phyloP scores from a whole-genome alignment of 495 filamentous ascomycete species.

The Xylaria scruposa region DNA sequence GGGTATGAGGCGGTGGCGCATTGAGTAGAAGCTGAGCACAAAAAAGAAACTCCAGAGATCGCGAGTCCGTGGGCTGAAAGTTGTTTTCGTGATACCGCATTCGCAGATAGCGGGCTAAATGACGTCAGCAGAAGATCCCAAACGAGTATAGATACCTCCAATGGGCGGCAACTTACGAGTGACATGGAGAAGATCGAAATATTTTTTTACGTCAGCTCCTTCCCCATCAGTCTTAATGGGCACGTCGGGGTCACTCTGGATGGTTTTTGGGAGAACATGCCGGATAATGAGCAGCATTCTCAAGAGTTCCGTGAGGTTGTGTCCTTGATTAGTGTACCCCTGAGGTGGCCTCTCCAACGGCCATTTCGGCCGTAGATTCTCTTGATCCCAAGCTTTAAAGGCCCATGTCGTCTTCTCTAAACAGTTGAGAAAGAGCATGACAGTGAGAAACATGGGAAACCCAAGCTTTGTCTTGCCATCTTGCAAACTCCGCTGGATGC shows the following conservation, averaged over 20 bases:
- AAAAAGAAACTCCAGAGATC: constrained; percentile 71
- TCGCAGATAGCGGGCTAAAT: constrained; percentile 45
- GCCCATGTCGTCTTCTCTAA: constrained; percentile 86
- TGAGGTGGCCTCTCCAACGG: constrained; percentile 72
- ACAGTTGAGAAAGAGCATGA: constrained; percentile 77
- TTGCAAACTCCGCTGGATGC: constrained; percentile 77
- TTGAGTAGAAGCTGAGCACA: constrained; percentile 65
- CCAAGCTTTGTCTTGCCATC: constrained; percentile 70
- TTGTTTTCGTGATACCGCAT: constrained; percentile 50
- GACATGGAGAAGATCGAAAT: constrained; percentile 67
- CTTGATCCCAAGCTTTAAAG: constrained; percentile 75
- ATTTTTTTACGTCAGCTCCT: constrained; percentile 59
- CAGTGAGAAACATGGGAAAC: constrained; percentile 77
- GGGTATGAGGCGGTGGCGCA: constrained; percentile 11
- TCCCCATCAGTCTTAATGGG: constrained; percentile 61
- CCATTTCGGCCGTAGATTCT: constrained; percentile 64
- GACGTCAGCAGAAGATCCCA: constrained; percentile 22
- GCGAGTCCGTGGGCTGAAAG: constrained; percentile 70
- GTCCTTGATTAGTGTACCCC: constrained; percentile 72
- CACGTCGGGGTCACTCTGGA: constrained; percentile 57
- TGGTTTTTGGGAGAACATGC: constrained; percentile 68
- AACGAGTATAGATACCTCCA: neutral
- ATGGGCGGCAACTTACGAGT: constrained; percentile 57
- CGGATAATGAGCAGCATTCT: constrained; percentile 79
- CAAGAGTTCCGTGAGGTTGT: constrained; percentile 73